A percentile compares a stretch with the other conserved stretches of the same genome.
Evolutionary conservation across 2,329 filamentous ascomycete species (phyloP).

Genomic region (Diaporthe capsici): DNA sequence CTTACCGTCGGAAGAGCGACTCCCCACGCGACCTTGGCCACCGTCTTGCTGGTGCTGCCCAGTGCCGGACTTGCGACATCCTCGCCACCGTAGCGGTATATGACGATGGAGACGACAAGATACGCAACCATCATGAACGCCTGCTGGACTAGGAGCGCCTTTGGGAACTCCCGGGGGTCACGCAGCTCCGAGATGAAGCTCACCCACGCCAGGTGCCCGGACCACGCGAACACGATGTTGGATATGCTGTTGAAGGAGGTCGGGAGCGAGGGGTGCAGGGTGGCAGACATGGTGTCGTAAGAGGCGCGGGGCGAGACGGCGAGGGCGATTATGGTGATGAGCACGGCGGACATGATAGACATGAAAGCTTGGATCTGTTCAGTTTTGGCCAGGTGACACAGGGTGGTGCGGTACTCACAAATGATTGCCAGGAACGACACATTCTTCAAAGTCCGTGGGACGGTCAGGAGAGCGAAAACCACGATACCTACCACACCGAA

Average conservation of each 20-base stretch:
- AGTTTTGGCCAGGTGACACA: not conserved
- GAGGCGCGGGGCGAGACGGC: constrained; percentile 2
- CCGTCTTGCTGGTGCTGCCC: constrained; percentile 69
- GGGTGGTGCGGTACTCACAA: not conserved
- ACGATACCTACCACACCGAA: constrained; percentile 62
- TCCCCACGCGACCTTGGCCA: constrained; percentile 78
- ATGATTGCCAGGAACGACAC: not conserved
- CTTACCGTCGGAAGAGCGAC: constrained; percentile 73
- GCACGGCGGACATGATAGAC: not conserved
- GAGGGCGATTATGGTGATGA: constrained; percentile 14
- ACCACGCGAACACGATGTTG: constrained; percentile 81
- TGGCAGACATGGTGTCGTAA: not conserved
- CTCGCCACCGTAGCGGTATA: constrained; percentile 77
- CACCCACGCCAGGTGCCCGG: constrained; percentile 65
- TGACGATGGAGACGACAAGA: constrained; percentile 74
- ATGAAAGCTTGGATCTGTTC: not conserved
- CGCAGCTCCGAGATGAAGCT: constrained; percentile 68
- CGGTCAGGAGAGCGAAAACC: constrained; percentile 59
- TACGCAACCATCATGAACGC: constrained; percentile 75
- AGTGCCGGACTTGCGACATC: constrained; percentile 77
- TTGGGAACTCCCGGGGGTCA: constrained; percentile 59
- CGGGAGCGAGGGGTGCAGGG: constrained; percentile 57
- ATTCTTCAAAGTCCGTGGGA: constrained; percentile 59
- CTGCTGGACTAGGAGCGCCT: constrained; percentile 73
- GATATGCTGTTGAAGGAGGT: constrained; percentile 71